These are phyloP conservation scores for Friedmanniomyces endolithicus DNA, from an alignment of 495 filamentous ascomycete species.

Conservation along the genomic window DNA sequence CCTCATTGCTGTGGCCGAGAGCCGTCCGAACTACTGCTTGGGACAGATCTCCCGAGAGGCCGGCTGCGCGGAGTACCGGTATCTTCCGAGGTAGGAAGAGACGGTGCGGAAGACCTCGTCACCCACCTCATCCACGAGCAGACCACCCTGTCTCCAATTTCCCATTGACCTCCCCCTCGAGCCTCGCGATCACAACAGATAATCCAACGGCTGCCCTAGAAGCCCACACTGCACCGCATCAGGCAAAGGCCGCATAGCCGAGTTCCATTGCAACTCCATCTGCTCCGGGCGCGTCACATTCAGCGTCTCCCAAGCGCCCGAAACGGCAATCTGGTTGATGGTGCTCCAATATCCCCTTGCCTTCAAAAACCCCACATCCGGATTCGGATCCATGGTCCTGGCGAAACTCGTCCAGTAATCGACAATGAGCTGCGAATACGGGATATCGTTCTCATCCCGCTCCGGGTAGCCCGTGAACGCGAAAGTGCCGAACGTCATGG, in stretches of 20 bases:
- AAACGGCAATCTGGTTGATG: background rate
- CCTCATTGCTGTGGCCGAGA: no score
- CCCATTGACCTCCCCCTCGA: no score
- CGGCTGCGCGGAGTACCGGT: no score
- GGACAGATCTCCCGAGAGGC: no score
- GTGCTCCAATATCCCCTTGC: slow-evolving; percentile 20
- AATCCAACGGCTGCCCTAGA: slow-evolving; percentile 3
- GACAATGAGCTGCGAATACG: slow-evolving; percentile 19
- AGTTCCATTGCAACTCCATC: slow-evolving; percentile 9
- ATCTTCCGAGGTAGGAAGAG: no score
- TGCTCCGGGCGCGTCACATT: slow-evolving; percentile 2
- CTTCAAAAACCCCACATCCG: slow-evolving; percentile 13
- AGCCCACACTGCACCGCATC: slow-evolving; percentile 1
- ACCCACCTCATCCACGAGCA: no score
- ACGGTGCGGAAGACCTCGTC: no score
- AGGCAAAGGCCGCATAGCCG: background rate
- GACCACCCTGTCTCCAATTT: no score
- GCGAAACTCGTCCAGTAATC: slow-evolving; percentile 24
- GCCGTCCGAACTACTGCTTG: no score
- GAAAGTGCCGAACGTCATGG: slow-evolving; percentile 21
- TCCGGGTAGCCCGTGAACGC: slow-evolving; percentile 11
- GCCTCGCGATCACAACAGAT: background rate
- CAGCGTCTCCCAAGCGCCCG: slow-evolving; percentile 9
- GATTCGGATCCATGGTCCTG: slow-evolving; percentile 12
- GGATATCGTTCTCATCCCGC: slow-evolving; percentile 18